Percentiles rank a stretch among this genome's conserved stretches.
phyloP scores from a whole-genome alignment of 169 alveolate genomes.

The Plasmodium gonderi region DNA sequence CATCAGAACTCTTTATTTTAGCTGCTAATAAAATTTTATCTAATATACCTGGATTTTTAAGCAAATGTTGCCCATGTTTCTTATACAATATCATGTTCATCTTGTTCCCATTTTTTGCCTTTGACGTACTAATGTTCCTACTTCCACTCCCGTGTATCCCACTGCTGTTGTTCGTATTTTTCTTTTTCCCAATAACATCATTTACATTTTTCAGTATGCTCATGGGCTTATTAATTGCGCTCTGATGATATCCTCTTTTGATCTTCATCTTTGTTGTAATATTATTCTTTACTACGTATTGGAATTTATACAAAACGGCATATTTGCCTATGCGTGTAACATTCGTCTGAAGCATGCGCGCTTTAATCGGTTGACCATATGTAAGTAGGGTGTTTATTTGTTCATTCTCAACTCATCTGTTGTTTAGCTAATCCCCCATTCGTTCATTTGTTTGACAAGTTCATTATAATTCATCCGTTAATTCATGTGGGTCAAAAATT shows the following conservation, averaged over 20 bases:
- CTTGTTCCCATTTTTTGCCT: slow-evolving; percentile 45
- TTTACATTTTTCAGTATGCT: slow-evolving; percentile 32
- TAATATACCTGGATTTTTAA: slow-evolving; percentile 97
- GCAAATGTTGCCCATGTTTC: slow-evolving; percentile 97
- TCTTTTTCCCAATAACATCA: slow-evolving; percentile 36
- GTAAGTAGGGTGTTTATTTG: no score
- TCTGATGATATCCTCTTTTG: slow-evolving; percentile 22
- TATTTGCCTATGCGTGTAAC: neutral
- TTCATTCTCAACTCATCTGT: no score
- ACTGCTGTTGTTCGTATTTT: neutral
- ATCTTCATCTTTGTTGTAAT: slow-evolving; percentile 8
- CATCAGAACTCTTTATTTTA: slow-evolving; percentile 97
- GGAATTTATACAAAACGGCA: neutral
- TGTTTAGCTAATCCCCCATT: no score
- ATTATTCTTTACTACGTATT: neutral
- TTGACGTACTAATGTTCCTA: slow-evolving; percentile 58
- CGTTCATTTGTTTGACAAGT: no score
- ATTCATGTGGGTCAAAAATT: no score
- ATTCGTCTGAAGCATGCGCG: neutral
- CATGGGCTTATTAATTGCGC: neutral
- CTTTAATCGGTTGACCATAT: neutral
- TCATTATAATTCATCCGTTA: no score
- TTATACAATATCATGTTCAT: slow-evolving; percentile 90
- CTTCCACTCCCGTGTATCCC: neutral
- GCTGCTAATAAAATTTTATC: slow-evolving; percentile 96